Evolutionary conservation across 2,329 filamentous ascomycete genomes (phyloP).

Genomic region (Aphanoascus verrucosus): DNA sequence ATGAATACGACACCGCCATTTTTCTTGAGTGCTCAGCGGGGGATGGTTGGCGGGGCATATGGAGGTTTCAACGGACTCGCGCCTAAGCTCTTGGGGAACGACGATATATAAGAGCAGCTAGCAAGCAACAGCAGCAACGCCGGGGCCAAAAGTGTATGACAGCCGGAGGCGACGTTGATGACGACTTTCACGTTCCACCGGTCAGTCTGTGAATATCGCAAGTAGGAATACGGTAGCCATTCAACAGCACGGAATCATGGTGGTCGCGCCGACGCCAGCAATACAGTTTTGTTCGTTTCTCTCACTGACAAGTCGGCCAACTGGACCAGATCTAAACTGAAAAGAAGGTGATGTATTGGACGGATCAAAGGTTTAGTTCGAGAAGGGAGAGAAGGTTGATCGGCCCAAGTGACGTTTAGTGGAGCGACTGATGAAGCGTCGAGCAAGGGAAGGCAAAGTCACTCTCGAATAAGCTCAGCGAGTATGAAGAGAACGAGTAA

Average conservation of each 20-base stretch:
- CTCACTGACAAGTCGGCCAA: constrained; percentile 8
- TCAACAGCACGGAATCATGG: constrained; percentile 10
- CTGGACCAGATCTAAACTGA: constrained; percentile 7
- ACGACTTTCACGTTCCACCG: constrained; percentile 13
- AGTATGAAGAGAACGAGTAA: background rate
- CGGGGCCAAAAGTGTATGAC: background rate
- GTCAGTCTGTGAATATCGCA: constrained; percentile 6
- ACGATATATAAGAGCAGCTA: constrained; percentile 3
- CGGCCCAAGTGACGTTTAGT: background rate
- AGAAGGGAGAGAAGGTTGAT: background rate
- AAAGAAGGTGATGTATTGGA: background rate
- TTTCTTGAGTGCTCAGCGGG: constrained; percentile 9
- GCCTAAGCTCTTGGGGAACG: background rate
- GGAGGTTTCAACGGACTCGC: constrained; percentile 6
- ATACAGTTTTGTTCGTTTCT: background rate
- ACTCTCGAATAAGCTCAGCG: background rate
- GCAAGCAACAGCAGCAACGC: background rate
- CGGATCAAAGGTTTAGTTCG: background rate
- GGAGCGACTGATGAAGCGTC: background rate
- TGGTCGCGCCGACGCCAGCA: constrained; percentile 9
- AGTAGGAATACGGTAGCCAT: constrained; percentile 6
- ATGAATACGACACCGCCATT: constrained; percentile 14
- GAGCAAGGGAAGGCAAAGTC: background rate
- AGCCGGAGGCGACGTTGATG: constrained; percentile 11
- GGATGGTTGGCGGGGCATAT: constrained; percentile 11